Base-by-base conservation (phyloP, 1,139 yeast genomes). In the Pichiaceae sp. region DNA sequence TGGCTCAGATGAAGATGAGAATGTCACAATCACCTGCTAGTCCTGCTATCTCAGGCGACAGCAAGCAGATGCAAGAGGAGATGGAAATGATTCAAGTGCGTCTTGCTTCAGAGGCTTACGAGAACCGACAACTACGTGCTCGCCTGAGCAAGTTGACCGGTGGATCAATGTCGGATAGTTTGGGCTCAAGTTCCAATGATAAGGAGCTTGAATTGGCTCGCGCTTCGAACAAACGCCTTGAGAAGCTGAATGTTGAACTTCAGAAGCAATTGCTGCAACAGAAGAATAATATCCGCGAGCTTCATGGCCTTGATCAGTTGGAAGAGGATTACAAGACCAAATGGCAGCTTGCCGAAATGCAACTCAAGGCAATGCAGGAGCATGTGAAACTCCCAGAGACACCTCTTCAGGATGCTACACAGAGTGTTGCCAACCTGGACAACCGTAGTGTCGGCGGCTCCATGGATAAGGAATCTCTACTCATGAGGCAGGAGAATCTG, bases 51-150 rank as follows among this genome's bases (percentile, higher is more conserved):
- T 33, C 28, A 3, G 41, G 43, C 6, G 52, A 47, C 30, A 20
- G 36, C 27, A 38, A 39, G 29, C 33, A 40, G 19, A 17, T 79
- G 31, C 57, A 63, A n/a, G 78, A 79, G 36, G 85, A 80, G 42
- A 49, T 79, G 38, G 65, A 68, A 25, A 60, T 78, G 46, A 56
- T 81, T 11, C 81, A 77, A 45, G 69, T 74, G 0, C 59, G 74
- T 43, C 47, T 72, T 15, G 77, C 77, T 1, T 65, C 76, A 6
- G 72, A 73, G 35, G 62, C 74, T 3, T 70, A 70, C 45, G 76
- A 71, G 38, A 69, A 66, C 39, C 71, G 72, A 41, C 68, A 62
- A 28, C 46, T 68, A 36, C 59, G 57, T 32, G 64, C 66, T n/a
- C 63, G 64, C 33, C 37, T 69, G 7, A 58, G 59, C 26, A 64